A percentile compares a stretch with the other conserved stretches of the same genome.
Conservation (phyloP, 495 filamentous ascomycete species). For the Neurospora hispaniola region DNA sequence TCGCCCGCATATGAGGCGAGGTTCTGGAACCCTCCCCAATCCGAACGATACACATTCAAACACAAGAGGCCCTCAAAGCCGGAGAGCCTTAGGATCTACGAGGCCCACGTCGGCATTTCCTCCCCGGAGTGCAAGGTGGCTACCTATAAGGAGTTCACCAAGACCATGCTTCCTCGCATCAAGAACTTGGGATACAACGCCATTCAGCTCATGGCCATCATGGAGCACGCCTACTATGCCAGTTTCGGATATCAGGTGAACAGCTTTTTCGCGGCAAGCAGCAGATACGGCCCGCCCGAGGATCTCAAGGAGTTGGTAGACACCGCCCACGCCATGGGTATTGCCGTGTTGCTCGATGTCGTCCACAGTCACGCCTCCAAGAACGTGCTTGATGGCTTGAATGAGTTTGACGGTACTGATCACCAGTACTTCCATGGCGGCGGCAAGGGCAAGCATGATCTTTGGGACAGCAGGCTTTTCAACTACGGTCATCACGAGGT, state of each 20-base stretch:
- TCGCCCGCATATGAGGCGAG: constrained; percentile 88
- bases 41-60: constrained; percentile 70
- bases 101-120: constrained; percentile 95
- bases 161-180: constrained; percentile 83
- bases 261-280: constrained; percentile 96
- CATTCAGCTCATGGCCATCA: constrained; percentile 97
- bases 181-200: constrained; percentile 88
- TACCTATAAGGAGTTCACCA: constrained; percentile 95
- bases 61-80: constrained; percentile 76
- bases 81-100: constrained; percentile 78
- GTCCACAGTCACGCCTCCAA: constrained; percentile 98
- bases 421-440: constrained; percentile 93
- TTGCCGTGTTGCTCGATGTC: constrained; percentile 89
- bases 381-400: constrained; percentile 88
- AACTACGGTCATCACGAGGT: constrained; percentile 96
- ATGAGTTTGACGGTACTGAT: constrained; percentile 89
- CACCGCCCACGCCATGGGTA: constrained; percentile 81
- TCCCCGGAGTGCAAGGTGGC: constrained; percentile 80
- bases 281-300: constrained; percentile 86
- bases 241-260: constrained; percentile 98
- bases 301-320: constrained; percentile 95
- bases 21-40: constrained; percentile 88
- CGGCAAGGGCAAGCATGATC: constrained; percentile 69
- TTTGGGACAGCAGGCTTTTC: constrained; percentile 94
- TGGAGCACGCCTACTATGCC: constrained; percentile 99